Evolutionary conservation across 768 basidiomycete species (phyloP), one percentile per base, ranked within the genome.

Genomic region (Leucosporidium yakuticum): DNA sequence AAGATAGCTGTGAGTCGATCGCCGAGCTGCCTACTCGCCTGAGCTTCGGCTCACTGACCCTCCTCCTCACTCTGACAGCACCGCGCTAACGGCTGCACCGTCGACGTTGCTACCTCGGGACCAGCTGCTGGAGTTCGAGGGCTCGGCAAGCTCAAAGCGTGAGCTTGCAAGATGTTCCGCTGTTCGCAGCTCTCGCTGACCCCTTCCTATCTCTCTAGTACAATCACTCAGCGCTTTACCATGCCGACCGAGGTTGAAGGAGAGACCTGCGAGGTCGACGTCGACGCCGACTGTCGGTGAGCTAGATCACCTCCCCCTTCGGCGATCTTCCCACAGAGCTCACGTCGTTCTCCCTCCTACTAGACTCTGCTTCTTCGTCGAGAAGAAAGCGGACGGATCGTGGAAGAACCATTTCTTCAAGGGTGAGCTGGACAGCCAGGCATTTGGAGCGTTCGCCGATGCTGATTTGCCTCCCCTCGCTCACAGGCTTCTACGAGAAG

Each of bases 361-460:
- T 14, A 51, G 50, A 11, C 64, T 77, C 4, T 74, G 71, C 65
- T 76, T 76, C 69, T 77, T 77, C 56, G 53, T 74, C 48, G 71
- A 73, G 63, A 73, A 74, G 67, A 66, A 74, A 39, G 17, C 36
- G 20, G 44, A 74, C 47, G 74, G 68, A 0, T 50, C 21, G 19
- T 76, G 75, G 75, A 75, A 75, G 62, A 69, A 47, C 20, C 74
- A 74, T 51, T 74, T 74, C 65, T 75, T 73, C 72, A 73, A 77
- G 66, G 68, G 72, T 65, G 15, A 27, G 44, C 19, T 23, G n/a
- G 12, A 27, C 27, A 12, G 23, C 6, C 20, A 32, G 25, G 9
- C 17, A 20, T 47, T 7, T 4, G 4, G 6, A 17, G 7, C 17
- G 8, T 48, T 39, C 54, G 29, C 14, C 25, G 23, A 23, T n/a